These are phyloP conservation scores for Chlorencoelia australis DNA, from an alignment of 2,329 filamentous ascomycete species.

Conservation along the genomic window DNA sequence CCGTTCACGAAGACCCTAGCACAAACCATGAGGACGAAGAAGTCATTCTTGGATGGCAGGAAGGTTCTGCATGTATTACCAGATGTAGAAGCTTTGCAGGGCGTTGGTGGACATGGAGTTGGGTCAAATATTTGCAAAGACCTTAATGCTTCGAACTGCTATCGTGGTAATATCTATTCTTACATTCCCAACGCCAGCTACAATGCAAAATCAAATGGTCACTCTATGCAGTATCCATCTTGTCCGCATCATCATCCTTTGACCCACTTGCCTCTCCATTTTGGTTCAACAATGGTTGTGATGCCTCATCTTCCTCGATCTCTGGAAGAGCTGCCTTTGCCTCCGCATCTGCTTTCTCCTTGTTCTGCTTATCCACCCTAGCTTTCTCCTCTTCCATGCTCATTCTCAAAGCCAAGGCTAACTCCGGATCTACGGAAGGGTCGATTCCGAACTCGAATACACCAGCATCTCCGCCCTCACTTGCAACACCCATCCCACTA, in stretches of 20 bases:
- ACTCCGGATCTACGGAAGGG: conserved; percentile 81
- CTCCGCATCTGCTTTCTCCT: conserved; percentile 60
- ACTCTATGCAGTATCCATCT: conserved; percentile 78
- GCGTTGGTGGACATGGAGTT: conserved; percentile 2
- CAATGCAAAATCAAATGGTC: conserved; percentile 20
- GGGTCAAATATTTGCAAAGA: neutral
- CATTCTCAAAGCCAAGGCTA: conserved; percentile 91
- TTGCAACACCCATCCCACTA: conserved; percentile 40
- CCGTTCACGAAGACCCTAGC: too few relatives aligned
- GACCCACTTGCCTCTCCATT: conserved; percentile 56
- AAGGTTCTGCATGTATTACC: too few relatives aligned
- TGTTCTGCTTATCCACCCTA: conserved; percentile 75
- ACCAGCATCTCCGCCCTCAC: conserved; percentile 44
- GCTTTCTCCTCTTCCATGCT: conserved; percentile 98
- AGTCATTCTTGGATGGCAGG: too few relatives aligned
- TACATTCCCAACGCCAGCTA: conserved; percentile 28
- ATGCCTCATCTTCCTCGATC: conserved; percentile 68
- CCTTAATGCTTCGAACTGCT: too few relatives aligned
- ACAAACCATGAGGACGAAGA: too few relatives aligned
- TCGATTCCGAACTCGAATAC: conserved; percentile 84
- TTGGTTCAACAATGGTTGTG: conserved; percentile 51
- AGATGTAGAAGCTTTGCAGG: neutral
- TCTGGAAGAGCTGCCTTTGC: conserved; percentile 69
- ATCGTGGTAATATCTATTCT: conserved; percentile 24
- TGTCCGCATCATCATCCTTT: conserved; percentile 51